Evolutionary conservation across 2,329 filamentous ascomycete species (phyloP).

Genomic region (Pestalotiopsis sp.): DNA sequence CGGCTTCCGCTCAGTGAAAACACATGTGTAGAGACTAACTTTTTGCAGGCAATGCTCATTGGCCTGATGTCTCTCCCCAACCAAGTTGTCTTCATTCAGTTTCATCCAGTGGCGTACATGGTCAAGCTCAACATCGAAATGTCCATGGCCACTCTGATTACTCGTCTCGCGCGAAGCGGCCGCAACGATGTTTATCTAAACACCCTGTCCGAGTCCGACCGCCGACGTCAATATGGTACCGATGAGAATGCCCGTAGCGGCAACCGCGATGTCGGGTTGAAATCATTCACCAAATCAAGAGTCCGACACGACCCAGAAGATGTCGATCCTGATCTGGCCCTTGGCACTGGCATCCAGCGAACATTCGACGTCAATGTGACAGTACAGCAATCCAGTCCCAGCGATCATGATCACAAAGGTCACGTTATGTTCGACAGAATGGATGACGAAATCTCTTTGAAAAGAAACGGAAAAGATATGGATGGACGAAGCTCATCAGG

Average conservation of each 20-base stretch:
- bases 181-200: conserved; percentile 7
- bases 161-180: conserved; percentile 14
- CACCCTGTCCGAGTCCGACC: conserved; percentile 9
- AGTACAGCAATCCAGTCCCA: conserved; percentile 28
- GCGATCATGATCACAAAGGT: neutral
- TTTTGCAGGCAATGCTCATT: conserved; percentile 35
- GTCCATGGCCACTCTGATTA: conserved; percentile 53
- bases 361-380: conserved; percentile 15
- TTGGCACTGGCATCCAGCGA: conserved; percentile 11
- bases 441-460: conserved; percentile 35
- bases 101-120: conserved; percentile 43
- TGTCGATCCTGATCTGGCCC: conserved; percentile 34
- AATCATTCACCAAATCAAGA: conserved; percentile 44
- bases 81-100: conserved; percentile 51
- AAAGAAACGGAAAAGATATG: neutral
- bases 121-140: conserved; percentile 55
- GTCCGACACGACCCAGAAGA: conserved; percentile 45
- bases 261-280: conserved; percentile 12
- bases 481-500: conserved; percentile 11
- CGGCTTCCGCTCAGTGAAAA: conserved; percentile 17
- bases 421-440: conserved; percentile 44
- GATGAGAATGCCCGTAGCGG: neutral
- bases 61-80: conserved; percentile 48
- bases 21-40: neutral
- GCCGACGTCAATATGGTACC: conserved; percentile 5